These are phyloP conservation scores for Vigna nakashimae DNA, from an alignment of 306 rosid species.

Conservation along the genomic window DNA sequence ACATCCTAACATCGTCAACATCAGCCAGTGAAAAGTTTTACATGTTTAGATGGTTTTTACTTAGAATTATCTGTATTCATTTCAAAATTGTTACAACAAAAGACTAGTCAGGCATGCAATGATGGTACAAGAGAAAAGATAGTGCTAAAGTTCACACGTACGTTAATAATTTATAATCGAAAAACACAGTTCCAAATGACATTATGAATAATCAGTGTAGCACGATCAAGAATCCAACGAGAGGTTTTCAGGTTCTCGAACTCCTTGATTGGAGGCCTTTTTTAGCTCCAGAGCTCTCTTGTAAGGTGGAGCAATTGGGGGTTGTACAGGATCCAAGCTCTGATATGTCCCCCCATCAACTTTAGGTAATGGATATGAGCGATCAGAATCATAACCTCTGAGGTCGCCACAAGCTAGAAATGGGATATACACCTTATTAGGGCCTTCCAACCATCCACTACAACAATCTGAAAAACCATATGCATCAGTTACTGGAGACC, in stretches of 20 bases:
- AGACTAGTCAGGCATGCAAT: conserved; percentile 36
- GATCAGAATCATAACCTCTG: conserved; percentile 86
- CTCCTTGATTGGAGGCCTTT: conserved; percentile 53
- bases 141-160: conserved; percentile 40
- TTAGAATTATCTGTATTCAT: conserved; percentile 11
- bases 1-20: conserved; percentile 31
- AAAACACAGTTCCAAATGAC: conserved; percentile 32
- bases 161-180: conserved; percentile 29
- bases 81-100: conserved; percentile 35
- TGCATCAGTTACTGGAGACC: conserved; percentile 29
- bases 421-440: conserved; percentile 94
- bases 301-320: conserved; percentile 87
- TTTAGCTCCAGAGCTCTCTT: conserved; percentile 49
- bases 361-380: conserved; percentile 86
- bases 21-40: conserved; percentile 43
- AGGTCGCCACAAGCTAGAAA: conserved; percentile 95
- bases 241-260: conserved; percentile 67
- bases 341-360: conserved; percentile 79
- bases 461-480: conserved; percentile 73
- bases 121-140: conserved; percentile 34
- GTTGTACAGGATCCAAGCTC: conserved; percentile 88
- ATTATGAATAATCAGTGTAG: conserved; percentile 36
- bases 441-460: conserved; percentile 97
- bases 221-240: conserved; percentile 68
- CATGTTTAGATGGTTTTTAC: conserved; percentile 20